These are phyloP conservation scores for Cavenderia fasciculata DNA, from an alignment of 78 protist species.

Conservation along the genomic window DNA sequence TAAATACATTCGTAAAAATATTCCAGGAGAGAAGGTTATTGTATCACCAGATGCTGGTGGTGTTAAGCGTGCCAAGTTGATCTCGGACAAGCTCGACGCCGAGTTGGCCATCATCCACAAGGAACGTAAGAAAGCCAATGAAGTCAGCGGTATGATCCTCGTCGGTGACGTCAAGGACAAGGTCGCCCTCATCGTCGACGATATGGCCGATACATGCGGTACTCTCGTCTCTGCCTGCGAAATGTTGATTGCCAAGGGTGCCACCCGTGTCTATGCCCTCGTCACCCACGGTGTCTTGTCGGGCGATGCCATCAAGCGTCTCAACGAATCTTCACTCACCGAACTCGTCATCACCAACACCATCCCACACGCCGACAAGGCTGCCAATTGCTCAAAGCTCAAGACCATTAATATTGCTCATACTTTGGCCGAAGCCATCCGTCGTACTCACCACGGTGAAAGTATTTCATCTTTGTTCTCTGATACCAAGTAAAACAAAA, in stretches of 20 bases:
- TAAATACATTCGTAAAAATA: conserved; percentile 79
- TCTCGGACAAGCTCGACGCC: conserved; percentile 84
- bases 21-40: conserved; percentile 83
- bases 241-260: conserved; percentile 81
- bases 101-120: conserved; percentile 91
- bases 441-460: conserved; percentile 92
- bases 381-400: conserved; percentile 67
- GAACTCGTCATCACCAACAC: conserved; percentile 88
- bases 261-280: conserved; percentile 77
- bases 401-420: conserved; percentile 86
- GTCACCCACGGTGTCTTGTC: conserved; percentile 82
- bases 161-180: conserved; percentile 87
- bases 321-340: conserved; percentile 78
- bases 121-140: conserved; percentile 88
- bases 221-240: conserved; percentile 87
- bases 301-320: conserved; percentile 83
- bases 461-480: conserved; percentile 63
- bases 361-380: conserved; percentile 85
- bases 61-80: conserved; percentile 86
- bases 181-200: conserved; percentile 83
- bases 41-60: conserved; percentile 95
- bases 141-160: conserved; percentile 77
- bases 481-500: conserved; percentile 54
- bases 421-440: conserved; percentile 90
- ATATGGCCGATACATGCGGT: conserved; percentile 92